These are phyloP conservation scores for Fusarium austroafricanum DNA, from an alignment of 2,329 filamentous ascomycete species.

Conservation along the genomic window DNA sequence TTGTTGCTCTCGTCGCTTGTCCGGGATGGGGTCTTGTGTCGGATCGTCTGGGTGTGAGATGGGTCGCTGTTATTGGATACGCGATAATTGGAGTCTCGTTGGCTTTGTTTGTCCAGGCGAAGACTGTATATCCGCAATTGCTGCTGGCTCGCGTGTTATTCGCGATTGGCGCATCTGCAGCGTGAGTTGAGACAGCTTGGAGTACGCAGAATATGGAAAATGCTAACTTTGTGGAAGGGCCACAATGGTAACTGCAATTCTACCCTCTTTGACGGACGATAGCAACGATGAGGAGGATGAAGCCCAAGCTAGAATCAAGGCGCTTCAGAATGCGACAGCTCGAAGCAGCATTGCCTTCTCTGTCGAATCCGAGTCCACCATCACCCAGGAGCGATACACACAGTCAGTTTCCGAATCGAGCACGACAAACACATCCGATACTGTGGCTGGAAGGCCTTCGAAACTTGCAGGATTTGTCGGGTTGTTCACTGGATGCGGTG, in stretches of 20 bases:
- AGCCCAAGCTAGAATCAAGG: constrained; percentile 49
- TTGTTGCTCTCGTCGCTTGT: constrained; percentile 83
- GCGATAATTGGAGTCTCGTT: constrained; percentile 81
- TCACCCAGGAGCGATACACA: constrained; percentile 73
- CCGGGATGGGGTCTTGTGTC: constrained; percentile 83
- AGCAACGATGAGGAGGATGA: constrained; percentile 47
- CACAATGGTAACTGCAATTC: constrained; percentile 96
- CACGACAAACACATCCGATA: constrained; percentile 40
- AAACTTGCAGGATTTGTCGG: constrained; percentile 89
- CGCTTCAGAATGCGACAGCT: constrained; percentile 50
- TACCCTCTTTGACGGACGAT: constrained; percentile 77
- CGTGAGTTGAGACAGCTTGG: constrained; percentile 60
- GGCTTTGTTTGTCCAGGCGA: constrained; percentile 84
- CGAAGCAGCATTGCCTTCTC: constrained; percentile 73
- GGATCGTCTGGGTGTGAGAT: constrained; percentile 80
- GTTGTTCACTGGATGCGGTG: constrained; percentile 91
- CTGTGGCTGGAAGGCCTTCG: constrained; percentile 59
- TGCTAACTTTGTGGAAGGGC: constrained; percentile 58
- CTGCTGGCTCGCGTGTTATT: constrained; percentile 87
- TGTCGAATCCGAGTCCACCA: constrained; percentile 78
- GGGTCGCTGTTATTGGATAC: constrained; percentile 82
- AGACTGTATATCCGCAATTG: constrained; percentile 88
- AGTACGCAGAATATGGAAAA: neutral
- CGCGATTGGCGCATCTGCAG: constrained; percentile 89
- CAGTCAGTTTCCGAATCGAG: constrained; percentile 50